Evolutionary conservation across 495 filamentous ascomycete genomes (phyloP), one percentile per base, ranked within the genome.

Genomic region (Penicillium parvum): DNA sequence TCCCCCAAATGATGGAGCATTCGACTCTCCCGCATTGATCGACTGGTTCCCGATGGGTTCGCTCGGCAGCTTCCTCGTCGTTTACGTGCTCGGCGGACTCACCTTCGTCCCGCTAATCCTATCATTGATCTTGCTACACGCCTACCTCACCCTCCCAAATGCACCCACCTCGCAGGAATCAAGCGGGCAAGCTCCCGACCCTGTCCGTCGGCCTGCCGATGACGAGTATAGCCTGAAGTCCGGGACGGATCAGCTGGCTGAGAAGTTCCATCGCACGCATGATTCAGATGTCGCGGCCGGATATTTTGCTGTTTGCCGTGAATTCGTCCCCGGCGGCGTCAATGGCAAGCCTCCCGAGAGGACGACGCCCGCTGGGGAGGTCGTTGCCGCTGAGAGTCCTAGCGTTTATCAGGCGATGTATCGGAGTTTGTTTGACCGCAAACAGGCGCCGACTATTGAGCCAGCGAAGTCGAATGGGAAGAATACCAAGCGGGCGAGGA

Each of bases 381-480:
- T 79, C 32, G 71, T 80, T 43, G 79, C 80, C 20, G 65, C 83
- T 7, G 86, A 88, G 47, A 94, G 88, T 59, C 88, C 85, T 27
- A 94, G 88, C 54, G 90, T 98, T 19, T 96, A 97, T 57, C 94
- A 97, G 75, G 81, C 84, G 60, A 96, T 98, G 92, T 97, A 97
- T 62, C 73, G 90, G 52, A 94, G 86, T 63, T 79, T 98, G 32
- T 98, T 98, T 58, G 91, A 97, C 48, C 78, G 92, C 35, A 91
- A 86, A 52, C 78, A 83, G 37, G 39, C 63, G 1, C 68, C 69
- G n/a, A 73, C 63, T 32, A 73, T 73, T 42, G 69, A 73, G 26
- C 69, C 69, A 2, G 61, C 54, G 2, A 75, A 72, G 33, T 61
- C 52, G 25, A 72, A 68, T 55, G 68, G 75, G 43, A 86, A 81